Evolutionary conservation across 2,329 filamentous ascomycete species (phyloP).

Genomic region (Ceratocystis alfenasii): DNA sequence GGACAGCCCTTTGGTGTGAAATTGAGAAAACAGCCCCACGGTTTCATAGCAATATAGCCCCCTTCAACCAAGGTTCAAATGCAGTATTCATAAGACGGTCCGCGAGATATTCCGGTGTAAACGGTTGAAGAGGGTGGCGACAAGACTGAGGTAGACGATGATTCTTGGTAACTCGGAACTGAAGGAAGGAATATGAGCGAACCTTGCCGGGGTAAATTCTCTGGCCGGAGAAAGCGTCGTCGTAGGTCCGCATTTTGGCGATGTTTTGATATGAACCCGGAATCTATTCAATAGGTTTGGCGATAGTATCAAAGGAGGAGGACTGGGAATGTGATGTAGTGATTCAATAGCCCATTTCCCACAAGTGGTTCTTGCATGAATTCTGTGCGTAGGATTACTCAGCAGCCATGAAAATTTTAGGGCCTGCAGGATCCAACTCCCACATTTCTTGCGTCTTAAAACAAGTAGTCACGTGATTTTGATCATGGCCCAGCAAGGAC

Average conservation of each 20-base stretch:
- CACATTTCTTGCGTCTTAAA: constrained; percentile 23
- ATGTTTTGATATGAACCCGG: constrained; percentile 31
- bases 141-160: background rate
- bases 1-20: background rate
- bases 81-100: background rate
- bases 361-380: constrained; percentile 19
- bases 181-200: constrained; percentile 29
- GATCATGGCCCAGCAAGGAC: background rate
- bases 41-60: background rate
- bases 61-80: background rate
- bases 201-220: constrained; percentile 59
- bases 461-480: constrained; percentile 11
- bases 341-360: constrained; percentile 22
- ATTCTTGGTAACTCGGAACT: constrained; percentile 12
- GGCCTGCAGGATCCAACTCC: constrained; percentile 27
- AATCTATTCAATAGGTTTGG: constrained; percentile 33
- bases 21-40: background rate
- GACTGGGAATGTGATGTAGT: constrained; percentile 22
- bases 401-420: constrained; percentile 24
- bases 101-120: background rate
- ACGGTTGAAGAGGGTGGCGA: constrained; percentile 8
- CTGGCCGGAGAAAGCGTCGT: constrained; percentile 54
- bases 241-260: constrained; percentile 53
- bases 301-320: constrained; percentile 31
- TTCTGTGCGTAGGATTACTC: constrained; percentile 22